Base-by-base conservation (phyloP, 2,329 filamentous ascomycete species). In the Decorospora gaudefroyi region DNA sequence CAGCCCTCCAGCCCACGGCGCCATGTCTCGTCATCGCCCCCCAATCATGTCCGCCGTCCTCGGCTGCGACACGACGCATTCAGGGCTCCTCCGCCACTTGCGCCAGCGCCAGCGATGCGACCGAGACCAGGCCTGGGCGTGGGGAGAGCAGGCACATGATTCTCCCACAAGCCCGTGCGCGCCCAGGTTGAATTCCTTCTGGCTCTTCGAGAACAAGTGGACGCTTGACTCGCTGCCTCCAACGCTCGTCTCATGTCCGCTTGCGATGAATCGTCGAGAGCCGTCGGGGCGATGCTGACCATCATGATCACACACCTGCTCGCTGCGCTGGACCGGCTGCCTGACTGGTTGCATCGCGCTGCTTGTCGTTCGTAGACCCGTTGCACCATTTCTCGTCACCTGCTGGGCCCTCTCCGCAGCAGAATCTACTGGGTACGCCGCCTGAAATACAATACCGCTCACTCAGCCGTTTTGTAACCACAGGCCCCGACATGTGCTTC, bases 101-200 rank as follows among this genome's bases (percentile, higher is more conserved):
- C 32, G 32, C 41, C 42, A 26, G 42, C 40, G 15, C 27, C 39
- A 28, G 38, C 15, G 25, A 46, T 48, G 45, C n/a, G 52, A 55
- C 53, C 55, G 55, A 48, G 41, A 48, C 40, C 29, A 36, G 42
- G 62, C 34, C 62, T 64, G 46, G 59, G 64, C 62, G 61, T 65
- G 62, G 64, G 59, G 59, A 50, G n/a, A n/a, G n/a, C n/a, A n/a
- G 53, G 63, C 62, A 65, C 62, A 64, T 65, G 64, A 65, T 62
- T 39, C 41, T 30, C 41, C 49, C 44, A 34, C 37, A 36, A 34
- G 36, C 42, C 53, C 48, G 58, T 64, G 61, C 59, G 23, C 42
- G 35, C 13, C 55, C 57, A 54, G 49, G 38, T 51, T 51, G 47
- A 22, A 39, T 42, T 49, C 46, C 48, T 42, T 25, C 18, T 33